Evolutionary conservation across 331 rosid species (phyloP).

Genomic region (Cydonia oblonga): DNA sequence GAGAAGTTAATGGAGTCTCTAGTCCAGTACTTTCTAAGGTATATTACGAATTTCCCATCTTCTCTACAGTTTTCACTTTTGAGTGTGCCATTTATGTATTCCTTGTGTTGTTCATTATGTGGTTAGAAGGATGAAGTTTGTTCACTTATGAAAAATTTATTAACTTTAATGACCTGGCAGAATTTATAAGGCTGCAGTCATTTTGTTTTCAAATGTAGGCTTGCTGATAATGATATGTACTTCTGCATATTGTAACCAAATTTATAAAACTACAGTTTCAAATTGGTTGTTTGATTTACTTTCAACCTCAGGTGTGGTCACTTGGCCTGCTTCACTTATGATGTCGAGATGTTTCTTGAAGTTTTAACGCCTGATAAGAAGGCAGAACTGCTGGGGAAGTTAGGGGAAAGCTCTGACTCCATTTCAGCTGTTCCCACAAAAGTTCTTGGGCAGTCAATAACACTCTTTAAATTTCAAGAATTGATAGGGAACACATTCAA

Average conservation of each 20-base stretch:
- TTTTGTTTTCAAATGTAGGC: neutral
- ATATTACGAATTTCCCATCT: neutral
- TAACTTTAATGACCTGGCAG: neutral
- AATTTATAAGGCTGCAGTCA: neutral
- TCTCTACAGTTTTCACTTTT: neutral
- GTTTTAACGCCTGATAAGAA: conserved; percentile 53
- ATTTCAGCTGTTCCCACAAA: conserved; percentile 37
- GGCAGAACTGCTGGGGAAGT: conserved; percentile 46
- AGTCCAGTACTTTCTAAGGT: conserved; percentile 64
- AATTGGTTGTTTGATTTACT: conserved; percentile 12
- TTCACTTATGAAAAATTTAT: neutral
- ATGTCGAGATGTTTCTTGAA: conserved; percentile 67
- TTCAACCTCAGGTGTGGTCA: conserved; percentile 71
- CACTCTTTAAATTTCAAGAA: conserved; percentile 62
- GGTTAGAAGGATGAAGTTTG: neutral
- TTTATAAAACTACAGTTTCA: neutral
- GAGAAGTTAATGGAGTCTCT: conserved; percentile 50
- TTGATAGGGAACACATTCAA: conserved; percentile 35
- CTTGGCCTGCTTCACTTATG: conserved; percentile 72
- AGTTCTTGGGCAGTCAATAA: conserved; percentile 64
- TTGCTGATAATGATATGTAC: neutral
- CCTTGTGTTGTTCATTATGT: neutral
- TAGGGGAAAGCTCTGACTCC: conserved; percentile 28
- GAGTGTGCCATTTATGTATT: neutral
- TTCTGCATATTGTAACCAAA: neutral